Base-by-base conservation (phyloP, 179 eudicot genomes). In the Carnegiea gigantea region DNA sequence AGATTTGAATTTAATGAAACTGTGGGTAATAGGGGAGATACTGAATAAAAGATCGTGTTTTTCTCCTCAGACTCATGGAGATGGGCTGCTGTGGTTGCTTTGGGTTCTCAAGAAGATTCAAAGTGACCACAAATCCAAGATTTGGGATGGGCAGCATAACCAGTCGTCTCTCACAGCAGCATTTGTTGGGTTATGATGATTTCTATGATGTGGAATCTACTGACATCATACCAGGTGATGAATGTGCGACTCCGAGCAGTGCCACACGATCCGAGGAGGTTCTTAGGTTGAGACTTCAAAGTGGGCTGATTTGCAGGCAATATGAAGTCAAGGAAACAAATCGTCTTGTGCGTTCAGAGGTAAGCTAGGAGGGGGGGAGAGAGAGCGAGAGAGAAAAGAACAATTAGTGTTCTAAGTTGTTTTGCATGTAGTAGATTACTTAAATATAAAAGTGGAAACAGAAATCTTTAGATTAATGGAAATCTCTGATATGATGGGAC, bases 321-420 rank as follows among this genome's bases (percentile, higher is more conserved):
- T 68, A 82, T 65, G 95, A 93, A 73, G 99, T 94, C 65, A 96
- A 96, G 86, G 98, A 92, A 81, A 94, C 98, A 10, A 81, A 86
- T 87, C 79, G 77, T 81, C 82, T 92, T 28, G 86, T 92, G 26
- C 99, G 98, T 13, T 90, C 96, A 54, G 97, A 94, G 96, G 99
- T 96, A 87, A 86, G 51, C 12, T 57, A 17, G 17, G 57, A 51
- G 57, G 7, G 44, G 44, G 44, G 53, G n/a, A 70, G 73, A 15
- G 13, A 21, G 28, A 40, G 78, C 36, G 36, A 75, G 70, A 76
- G 79, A 8, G 9, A 70, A 2, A 13, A 30, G 46, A 75, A 13
- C 14, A 30, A 53, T 24, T 20, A 13, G 46, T 51, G 9, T 20
- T 30, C 5, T 28, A 15, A 54, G 26, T 76, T 20, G 44, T 30